Percentiles rank a stretch among this genome's conserved stretches.
Evolutionary conservation across 768 basidiomycete species (phyloP).

Genomic region (Collybia sordida): DNA sequence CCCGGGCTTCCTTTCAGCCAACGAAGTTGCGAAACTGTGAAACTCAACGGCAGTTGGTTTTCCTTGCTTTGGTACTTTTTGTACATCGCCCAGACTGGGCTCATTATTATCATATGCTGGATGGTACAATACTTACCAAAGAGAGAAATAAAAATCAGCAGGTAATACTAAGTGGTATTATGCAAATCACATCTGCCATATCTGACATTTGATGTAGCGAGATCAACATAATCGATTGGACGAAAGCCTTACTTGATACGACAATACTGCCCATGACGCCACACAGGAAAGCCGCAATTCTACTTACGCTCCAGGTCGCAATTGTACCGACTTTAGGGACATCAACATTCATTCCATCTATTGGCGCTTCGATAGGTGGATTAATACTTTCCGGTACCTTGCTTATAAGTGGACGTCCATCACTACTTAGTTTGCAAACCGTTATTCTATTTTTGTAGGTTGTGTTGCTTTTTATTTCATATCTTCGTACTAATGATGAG

Average conservation of each 20-base stretch:
- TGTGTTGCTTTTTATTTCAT: background rate
- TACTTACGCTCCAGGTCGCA: background rate
- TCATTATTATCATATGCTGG: background rate
- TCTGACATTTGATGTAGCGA: background rate
- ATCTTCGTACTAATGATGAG: background rate
- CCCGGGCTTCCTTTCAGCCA: background rate
- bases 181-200: too few species aligned
- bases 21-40: background rate
- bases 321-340: background rate
- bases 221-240: background rate
- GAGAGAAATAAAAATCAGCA: too few species aligned
- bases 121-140: background rate
- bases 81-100: background rate
- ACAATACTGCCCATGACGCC: background rate
- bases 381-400: background rate
- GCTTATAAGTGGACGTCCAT: background rate
- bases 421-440: background rate
- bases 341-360: background rate
- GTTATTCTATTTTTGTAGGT: background rate
- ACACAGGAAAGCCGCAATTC: background rate
- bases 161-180: too few species aligned
- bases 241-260: background rate
- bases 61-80: background rate
- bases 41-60: background rate
- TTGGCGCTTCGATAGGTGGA: background rate